These are phyloP conservation scores for Rubus idaeus DNA, from an alignment of 306 rosid genomes.

Conservation along the genomic window DNA sequence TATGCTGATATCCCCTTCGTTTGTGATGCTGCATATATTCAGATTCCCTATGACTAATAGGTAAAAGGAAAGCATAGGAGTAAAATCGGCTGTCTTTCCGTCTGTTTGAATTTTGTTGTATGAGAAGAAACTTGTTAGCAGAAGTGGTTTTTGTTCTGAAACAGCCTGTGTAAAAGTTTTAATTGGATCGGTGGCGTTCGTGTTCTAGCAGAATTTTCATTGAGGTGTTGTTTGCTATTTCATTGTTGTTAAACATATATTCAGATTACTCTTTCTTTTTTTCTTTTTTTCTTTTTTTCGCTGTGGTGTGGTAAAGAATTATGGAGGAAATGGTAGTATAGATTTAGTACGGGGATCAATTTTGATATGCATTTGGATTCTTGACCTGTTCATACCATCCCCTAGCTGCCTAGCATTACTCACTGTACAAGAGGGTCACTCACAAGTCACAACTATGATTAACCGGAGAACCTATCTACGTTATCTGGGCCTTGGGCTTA, in stretches of 20 bases:
- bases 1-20: constrained; percentile 87
- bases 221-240: not conserved
- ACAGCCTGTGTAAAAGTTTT: not conserved
- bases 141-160: not conserved
- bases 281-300: not conserved
- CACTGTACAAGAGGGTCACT: no score
- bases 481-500: not conserved
- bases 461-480: not conserved
- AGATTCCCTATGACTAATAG: constrained; percentile 79
- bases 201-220: not conserved
- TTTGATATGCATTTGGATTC: not conserved
- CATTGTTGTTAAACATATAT: not conserved
- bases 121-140: not conserved
- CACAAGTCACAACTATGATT: no score
- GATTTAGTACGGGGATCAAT: not conserved
- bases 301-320: not conserved
- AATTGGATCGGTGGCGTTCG: not conserved
- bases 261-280: no score
- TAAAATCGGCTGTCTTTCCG: not conserved
- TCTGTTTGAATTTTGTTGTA: not conserved
- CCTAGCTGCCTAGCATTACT: not conserved
- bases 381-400: not conserved
- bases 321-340: not conserved
- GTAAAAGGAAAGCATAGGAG: not conserved
- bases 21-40: constrained; percentile 89